Conservation (phyloP, 805 yeast genomes). For the Candida silvicultrix region DNA sequence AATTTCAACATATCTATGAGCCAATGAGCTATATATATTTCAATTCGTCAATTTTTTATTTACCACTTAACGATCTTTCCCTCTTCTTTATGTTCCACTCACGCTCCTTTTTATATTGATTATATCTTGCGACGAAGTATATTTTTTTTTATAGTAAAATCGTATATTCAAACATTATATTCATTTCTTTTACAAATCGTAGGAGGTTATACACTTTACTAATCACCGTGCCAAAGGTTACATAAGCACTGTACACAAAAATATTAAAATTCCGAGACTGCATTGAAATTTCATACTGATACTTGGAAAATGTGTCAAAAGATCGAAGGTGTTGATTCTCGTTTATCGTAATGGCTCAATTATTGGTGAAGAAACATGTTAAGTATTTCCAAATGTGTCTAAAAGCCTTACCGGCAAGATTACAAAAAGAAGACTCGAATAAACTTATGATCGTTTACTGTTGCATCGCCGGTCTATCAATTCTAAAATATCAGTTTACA, state of each 20-base stretch:
- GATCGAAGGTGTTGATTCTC: too few species aligned
- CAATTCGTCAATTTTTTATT: too few species aligned
- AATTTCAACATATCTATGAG: neutral
- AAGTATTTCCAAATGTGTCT: conserved; percentile 47
- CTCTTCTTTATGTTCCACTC: neutral
- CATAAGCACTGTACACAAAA: too few species aligned
- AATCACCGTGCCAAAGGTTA: too few species aligned
- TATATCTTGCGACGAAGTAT: neutral
- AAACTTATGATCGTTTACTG: conserved; percentile 67
- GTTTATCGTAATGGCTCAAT: neutral
- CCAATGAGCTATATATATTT: too few species aligned
- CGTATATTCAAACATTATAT: too few species aligned
- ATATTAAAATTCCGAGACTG: too few species aligned
- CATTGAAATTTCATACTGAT: too few species aligned
- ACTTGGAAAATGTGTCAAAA: too few species aligned
- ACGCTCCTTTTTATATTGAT: neutral
- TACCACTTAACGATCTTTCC: neutral
- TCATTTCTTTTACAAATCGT: too few species aligned
- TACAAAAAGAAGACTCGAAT: conserved; percentile 63
- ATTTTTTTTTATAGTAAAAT: too few species aligned
- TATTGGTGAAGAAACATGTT: conserved; percentile 19
- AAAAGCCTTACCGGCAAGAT: conserved; percentile 44
- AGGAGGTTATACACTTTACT: too few species aligned
- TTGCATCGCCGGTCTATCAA: conserved; percentile 47
- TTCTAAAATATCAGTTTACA: conserved; percentile 21